A percentile compares a stretch with the other conserved stretches of the same genome.
phyloP scores from a whole-genome alignment of 371 early-diverging fungal species.

The Mortierella sp. region DNA sequence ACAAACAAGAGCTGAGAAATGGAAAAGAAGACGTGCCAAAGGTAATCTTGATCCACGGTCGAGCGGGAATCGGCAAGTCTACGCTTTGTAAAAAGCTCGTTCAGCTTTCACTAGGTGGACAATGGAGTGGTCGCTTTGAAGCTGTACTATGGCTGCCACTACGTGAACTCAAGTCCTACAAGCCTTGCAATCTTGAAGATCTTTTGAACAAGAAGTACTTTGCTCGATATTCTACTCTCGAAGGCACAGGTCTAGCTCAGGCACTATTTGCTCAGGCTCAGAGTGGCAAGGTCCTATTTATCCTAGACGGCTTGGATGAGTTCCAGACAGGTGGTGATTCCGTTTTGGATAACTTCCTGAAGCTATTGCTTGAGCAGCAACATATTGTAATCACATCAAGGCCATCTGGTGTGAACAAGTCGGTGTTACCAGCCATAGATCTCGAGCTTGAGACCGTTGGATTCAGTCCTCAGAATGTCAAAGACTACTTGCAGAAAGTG shows the following conservation, averaged over 20 bases:
- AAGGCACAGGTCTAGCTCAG: neutral
- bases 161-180: slow-evolving; percentile 13
- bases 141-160: slow-evolving; percentile 29
- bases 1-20: slow-evolving; percentile 25
- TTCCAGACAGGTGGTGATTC: neutral
- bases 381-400: slow-evolving; percentile 29
- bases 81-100: slow-evolving; percentile 31
- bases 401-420: slow-evolving; percentile 23
- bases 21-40: slow-evolving; percentile 16
- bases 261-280: neutral
- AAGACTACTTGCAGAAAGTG: slow-evolving; percentile 9
- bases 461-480: slow-evolving; percentile 28
- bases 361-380: neutral
- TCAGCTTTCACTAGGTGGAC: slow-evolving; percentile 9
- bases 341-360: slow-evolving; percentile 5
- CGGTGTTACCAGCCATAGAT: slow-evolving; percentile 11
- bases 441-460: slow-evolving; percentile 35
- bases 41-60: slow-evolving; percentile 17
- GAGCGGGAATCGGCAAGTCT: slow-evolving; percentile 10
- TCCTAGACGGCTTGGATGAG: slow-evolving; percentile 37
- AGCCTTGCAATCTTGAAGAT: slow-evolving; percentile 10
- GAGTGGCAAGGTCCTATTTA: slow-evolving; percentile 19
- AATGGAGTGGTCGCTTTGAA: slow-evolving; percentile 23
- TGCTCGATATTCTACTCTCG: neutral
- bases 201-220: slow-evolving; percentile 12